These are phyloP conservation scores for Anethum foeniculum DNA, from an alignment of 140 eudicot species.

Conservation along the genomic window DNA sequence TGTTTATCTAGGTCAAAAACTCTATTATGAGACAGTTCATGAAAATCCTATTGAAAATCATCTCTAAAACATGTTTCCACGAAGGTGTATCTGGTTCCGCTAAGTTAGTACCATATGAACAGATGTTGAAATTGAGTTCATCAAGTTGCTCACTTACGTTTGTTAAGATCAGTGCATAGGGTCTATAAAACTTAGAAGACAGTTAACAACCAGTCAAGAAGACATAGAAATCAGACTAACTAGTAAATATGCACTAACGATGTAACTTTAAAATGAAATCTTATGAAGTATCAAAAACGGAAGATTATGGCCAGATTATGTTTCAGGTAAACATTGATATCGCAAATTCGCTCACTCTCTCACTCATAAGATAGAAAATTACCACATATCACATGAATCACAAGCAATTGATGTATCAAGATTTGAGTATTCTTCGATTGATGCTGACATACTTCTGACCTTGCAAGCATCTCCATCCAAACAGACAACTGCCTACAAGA, in stretches of 20 bases:
- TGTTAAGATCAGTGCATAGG: not conserved
- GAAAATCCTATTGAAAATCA: not conserved
- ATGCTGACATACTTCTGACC: constrained; percentile 53
- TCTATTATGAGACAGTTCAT: not conserved
- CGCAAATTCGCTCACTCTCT: not conserved
- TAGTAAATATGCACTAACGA: not conserved
- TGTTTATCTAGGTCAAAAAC: not conserved
- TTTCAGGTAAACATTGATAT: not conserved
- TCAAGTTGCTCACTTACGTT: not conserved
- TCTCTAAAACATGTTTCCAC: not conserved
- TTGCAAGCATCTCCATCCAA: constrained; percentile 95
- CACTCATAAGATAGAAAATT: constrained; percentile 13
- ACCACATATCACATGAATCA: constrained; percentile 97
- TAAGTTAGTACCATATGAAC: not conserved
- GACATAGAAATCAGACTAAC: not conserved
- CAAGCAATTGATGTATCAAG: constrained; percentile 94
- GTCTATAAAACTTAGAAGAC: not conserved
- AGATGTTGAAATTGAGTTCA: not conserved
- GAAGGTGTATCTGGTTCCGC: not conserved
- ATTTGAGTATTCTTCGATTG: constrained; percentile 57
- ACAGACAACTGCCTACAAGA: constrained; percentile 82
- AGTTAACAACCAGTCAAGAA: not conserved
- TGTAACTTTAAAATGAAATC: not conserved
- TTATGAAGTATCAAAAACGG: not conserved
- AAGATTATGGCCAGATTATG: not conserved